Evolutionary conservation across 495 filamentous ascomycete genomes (phyloP), one percentile per base, ranked within the genome.

Genomic region (Parathielavia appendiculata): DNA sequence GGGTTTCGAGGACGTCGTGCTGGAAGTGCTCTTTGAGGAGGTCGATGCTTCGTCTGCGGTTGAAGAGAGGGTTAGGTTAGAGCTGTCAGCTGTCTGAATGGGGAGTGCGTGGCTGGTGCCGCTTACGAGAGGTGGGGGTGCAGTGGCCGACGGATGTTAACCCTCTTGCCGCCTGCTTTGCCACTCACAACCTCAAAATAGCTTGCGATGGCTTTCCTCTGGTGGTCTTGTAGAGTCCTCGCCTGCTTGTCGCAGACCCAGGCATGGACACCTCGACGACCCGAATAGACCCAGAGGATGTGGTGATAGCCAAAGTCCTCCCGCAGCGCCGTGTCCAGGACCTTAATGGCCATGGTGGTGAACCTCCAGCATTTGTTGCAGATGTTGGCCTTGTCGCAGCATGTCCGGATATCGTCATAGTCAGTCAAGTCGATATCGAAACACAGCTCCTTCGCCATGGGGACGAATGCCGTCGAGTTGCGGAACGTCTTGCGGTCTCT

Each of bases 351-450:
- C 89, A 97, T 97, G 34, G 88, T 96, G 49, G 95, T 91, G 73
- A 97, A 98, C 38, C 86, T 77, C 93, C 93, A 98, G 74, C 93
- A 98, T 70, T 92, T 92, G 59, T 77, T 78, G 68, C 93, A 98
- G 62, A 98, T 97, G 59, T 88, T 92, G 5, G 95, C 91, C 64
- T 91, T 90, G 57, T 85, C 82, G 70, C 93, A 98, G 74, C 93
- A 98, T 20, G 92, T 96, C 22, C 93, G 86, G 62, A 97, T 88
- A 48, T 95, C 89, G 68, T 98, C 93, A 72, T 98, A 98, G 75
- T 97, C 93, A 30, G 92, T 97, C 80, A 98, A 79, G 81, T 98
- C 93, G 63, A 98, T 96, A 85, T 98, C 93, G 74, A 98, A 97
- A 60, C 96, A 95, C 16, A 98, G 74, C 71, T 98, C 93, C 68